Evolutionary conservation across 768 basidiomycete species (phyloP), one percentile per base, ranked within the genome.

Genomic region (Lanmaoa rubissima): DNA sequence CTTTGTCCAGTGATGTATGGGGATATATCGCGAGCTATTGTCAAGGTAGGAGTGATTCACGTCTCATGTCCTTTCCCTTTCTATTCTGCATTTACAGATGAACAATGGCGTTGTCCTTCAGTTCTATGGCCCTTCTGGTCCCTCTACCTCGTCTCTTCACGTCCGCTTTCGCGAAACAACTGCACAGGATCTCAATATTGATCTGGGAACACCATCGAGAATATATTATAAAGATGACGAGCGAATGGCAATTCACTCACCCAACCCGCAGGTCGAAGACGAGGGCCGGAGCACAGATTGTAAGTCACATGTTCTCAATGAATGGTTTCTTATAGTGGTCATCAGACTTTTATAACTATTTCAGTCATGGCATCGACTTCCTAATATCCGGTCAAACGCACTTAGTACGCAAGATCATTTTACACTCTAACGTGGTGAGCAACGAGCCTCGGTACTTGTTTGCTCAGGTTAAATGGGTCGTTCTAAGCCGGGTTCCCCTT

Each of bases 281-380:
- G 76, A 74, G 26, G 78, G 77, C 51, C 74, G 77, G 50, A 81
- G 82, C 41, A 74, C 77, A 62, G 78, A 82, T 59, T 82, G 84
- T 80, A 61, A 57, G 76, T 53, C 59, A n/a, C 51, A n/a, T 46
- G 2, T 42, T 59, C 39, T 45, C 24, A 17, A 41, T 36, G 41
- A 39, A 40, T 52, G 32, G 39, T 47, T 14, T 45, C 44, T 40
- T 36, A 31, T 58, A n/a, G 59, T 46, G 32, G 40, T 61, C 57
- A 53, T 51, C 58, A 92, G 91, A 93, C 71, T 93, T 94, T 69
- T 93, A 90, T 73, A 96, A 95, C 65, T 97, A 97, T 66, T 93
- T 95, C 62, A 89, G 94, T 62, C 85, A 93, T 65, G 94, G 94
- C 2, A 73, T 97, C 19, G 94, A 97, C 68, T 90, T 95, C 60